These are phyloP conservation scores for Wallemia ichthyophaga DNA, from an alignment of 1,284 basidiomycete genomes.

Conservation along the genomic window DNA sequence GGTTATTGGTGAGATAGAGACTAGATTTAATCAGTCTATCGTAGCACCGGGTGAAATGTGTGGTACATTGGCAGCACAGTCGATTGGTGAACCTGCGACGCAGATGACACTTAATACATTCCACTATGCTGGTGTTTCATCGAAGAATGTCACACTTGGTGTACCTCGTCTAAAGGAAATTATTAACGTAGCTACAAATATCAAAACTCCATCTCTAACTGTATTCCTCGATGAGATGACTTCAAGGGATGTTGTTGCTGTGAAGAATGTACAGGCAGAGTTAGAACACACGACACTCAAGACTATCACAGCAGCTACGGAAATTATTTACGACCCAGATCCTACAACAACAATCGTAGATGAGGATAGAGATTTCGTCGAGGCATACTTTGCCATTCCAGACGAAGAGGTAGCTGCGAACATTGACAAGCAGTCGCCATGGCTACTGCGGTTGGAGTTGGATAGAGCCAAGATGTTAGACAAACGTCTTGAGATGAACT, in stretches of 20 bases:
- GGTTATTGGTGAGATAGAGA: conserved; percentile 85
- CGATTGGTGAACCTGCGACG: conserved; percentile 95
- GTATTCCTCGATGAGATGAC: conserved; percentile 58
- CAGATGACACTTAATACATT: conserved; percentile 95
- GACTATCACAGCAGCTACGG: conserved; percentile 78
- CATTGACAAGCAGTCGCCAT: conserved; percentile 72
- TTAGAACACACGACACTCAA: conserved; percentile 79
- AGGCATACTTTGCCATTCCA: conserved; percentile 97
- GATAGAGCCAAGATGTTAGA: conserved; percentile 96
- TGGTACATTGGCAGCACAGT: conserved; percentile 87
- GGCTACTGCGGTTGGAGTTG: conserved; percentile 85
- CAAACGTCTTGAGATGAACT: conserved; percentile 79
- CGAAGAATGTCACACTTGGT: conserved; percentile 92
- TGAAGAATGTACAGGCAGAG: conserved; percentile 72
- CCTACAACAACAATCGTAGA: conserved; percentile 77
- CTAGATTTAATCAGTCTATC: conserved; percentile 71
- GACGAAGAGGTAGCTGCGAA: conserved; percentile 86
- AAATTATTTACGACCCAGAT: conserved; percentile 96
- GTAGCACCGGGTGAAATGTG: conserved; percentile 97
- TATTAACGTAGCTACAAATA: conserved; percentile 93
- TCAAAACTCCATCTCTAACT: conserved; percentile 84
- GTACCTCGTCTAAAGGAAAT: conserved; percentile 94
- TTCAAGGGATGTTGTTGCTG: conserved; percentile 28
- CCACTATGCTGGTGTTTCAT: conserved; percentile 95
- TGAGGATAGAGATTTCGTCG: conserved; percentile 83